Conservation (phyloP, 2,329 filamentous ascomycete genomes). For the Dothistroma septosporum region DNA sequence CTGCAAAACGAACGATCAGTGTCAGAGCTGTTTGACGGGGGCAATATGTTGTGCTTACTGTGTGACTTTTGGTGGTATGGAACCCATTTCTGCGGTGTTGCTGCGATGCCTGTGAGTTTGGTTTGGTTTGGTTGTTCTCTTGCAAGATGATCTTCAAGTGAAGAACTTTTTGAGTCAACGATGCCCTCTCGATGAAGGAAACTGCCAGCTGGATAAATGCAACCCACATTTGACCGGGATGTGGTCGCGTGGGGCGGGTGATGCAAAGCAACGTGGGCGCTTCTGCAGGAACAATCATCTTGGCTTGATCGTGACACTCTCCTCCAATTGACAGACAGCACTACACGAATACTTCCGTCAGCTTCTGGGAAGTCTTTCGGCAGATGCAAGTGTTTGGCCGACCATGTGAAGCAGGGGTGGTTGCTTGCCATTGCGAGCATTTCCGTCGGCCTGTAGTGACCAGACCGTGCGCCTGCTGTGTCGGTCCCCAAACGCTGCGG, state of each 20-base stretch:
- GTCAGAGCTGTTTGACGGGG: not conserved
- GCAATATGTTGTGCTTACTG: slow-evolving; percentile 3
- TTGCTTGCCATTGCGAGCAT: too few species aligned
- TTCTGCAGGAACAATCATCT: not conserved
- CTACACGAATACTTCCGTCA: not conserved
- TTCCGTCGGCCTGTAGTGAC: too few species aligned
- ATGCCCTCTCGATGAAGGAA: not conserved
- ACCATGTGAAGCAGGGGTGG: not conserved
- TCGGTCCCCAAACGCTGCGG: not conserved
- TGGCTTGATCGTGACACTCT: not conserved
- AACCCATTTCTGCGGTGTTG: slow-evolving; percentile 13
- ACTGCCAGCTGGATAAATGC: not conserved
- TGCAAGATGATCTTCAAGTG: not conserved
- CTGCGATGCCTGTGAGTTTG: not conserved
- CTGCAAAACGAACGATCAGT: slow-evolving; percentile 3
- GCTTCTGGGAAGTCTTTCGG: not conserved
- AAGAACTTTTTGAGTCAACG: not conserved
- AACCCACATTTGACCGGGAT: not conserved
- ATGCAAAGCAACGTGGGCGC: not conserved
- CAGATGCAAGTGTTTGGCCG: not conserved
- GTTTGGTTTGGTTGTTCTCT: not conserved
- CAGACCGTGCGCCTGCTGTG: not conserved
- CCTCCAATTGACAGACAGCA: slow-evolving; percentile 1
- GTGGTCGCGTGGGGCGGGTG: not conserved
- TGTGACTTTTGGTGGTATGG: slow-evolving; percentile 42